A percentile compares a stretch with the other conserved stretches of the same genome.
Evolutionary conservation across 1,284 basidiomycete species (phyloP).

Genomic region (Rhodotorula sp.): DNA sequence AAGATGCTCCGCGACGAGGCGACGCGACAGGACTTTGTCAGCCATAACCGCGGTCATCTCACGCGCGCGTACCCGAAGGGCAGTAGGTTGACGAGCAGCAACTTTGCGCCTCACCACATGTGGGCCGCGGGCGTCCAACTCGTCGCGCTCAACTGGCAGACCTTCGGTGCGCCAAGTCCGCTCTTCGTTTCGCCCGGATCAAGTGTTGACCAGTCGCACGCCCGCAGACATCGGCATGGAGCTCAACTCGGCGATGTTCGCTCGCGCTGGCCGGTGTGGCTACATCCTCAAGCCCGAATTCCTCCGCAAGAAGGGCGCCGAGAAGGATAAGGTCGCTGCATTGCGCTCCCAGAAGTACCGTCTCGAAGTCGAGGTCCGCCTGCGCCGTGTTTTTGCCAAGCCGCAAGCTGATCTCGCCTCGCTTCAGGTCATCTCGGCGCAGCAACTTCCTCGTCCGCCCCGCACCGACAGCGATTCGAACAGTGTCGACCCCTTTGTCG

Average conservation of each 20-base stretch:
- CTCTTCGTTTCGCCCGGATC: not conserved
- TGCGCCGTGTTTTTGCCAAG: too few species aligned
- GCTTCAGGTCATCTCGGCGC: constrained; percentile 78
- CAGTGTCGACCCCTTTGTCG: constrained; percentile 71
- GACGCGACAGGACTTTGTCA: constrained; percentile 72
- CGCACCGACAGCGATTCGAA: constrained; percentile 62
- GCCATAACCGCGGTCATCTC: constrained; percentile 83
- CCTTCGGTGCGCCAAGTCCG: constrained; percentile 65
- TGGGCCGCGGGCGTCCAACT: constrained; percentile 91
- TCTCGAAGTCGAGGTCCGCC: constrained; percentile 63
- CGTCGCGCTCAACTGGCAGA: constrained; percentile 99
- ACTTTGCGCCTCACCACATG: constrained; percentile 84
- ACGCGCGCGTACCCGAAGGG: constrained; percentile 90
- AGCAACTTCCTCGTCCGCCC: constrained; percentile 78
- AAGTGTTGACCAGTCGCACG: not conserved
- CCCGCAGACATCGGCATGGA: constrained; percentile 74
- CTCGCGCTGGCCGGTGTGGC: constrained; percentile 77
- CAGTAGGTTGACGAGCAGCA: constrained; percentile 75
- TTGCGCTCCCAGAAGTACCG: constrained; percentile 61
- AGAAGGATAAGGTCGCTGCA: constrained; percentile 62
- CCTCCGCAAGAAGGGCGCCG: constrained; percentile 60
- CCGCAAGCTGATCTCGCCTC: not conserved
- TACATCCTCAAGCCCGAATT: constrained; percentile 88
- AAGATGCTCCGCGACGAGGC: constrained; percentile 54
- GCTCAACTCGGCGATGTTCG: constrained; percentile 94